phyloP scores from a whole-genome alignment of 2,329 filamentous ascomycete genomes.

The Aspergillus flavus region DNA sequence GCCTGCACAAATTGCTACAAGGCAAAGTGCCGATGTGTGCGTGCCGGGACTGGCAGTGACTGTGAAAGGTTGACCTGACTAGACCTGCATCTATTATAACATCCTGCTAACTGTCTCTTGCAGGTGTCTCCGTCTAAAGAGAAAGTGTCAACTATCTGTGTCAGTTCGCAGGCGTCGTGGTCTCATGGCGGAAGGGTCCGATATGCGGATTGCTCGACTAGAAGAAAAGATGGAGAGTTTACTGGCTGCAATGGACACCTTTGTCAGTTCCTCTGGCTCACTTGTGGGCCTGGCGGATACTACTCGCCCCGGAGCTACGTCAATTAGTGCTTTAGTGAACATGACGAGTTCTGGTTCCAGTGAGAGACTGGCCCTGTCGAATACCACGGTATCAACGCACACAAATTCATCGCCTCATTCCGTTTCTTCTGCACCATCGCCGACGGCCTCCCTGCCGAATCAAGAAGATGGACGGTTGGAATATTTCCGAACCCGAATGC shows the following conservation, averaged over 20 bases:
- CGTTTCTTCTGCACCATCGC: neutral
- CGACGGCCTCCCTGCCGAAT: conserved; percentile 10
- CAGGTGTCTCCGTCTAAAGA: conserved; percentile 41
- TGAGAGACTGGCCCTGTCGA: neutral
- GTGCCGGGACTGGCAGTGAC: conserved; percentile 14
- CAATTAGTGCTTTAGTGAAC: conserved; percentile 2
- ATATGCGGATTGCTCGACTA: conserved; percentile 37
- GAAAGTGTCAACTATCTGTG: conserved; percentile 38
- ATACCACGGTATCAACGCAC: conserved; percentile 9
- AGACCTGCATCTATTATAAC: neutral
- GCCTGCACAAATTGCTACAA: conserved; percentile 35
- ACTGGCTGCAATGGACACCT: conserved; percentile 34
- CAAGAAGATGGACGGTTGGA: conserved; percentile 25
- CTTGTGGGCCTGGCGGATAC: too few relatives aligned
- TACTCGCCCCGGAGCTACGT: neutral
- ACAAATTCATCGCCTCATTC: conserved; percentile 1
- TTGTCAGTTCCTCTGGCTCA: conserved; percentile 14
- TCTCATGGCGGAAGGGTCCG: conserved; percentile 29
- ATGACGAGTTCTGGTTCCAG: conserved; percentile 3
- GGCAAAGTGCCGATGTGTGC: conserved; percentile 35
- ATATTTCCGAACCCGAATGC: conserved; percentile 38
- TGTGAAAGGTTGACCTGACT: conserved; percentile 30
- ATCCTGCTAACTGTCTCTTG: conserved; percentile 8
- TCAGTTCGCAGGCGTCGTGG: conserved; percentile 35
- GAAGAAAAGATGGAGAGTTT: conserved; percentile 39